Evolutionary conservation across 352 stramenopile species (phyloP).

Genomic region (Aphanomyces stellatus): DNA sequence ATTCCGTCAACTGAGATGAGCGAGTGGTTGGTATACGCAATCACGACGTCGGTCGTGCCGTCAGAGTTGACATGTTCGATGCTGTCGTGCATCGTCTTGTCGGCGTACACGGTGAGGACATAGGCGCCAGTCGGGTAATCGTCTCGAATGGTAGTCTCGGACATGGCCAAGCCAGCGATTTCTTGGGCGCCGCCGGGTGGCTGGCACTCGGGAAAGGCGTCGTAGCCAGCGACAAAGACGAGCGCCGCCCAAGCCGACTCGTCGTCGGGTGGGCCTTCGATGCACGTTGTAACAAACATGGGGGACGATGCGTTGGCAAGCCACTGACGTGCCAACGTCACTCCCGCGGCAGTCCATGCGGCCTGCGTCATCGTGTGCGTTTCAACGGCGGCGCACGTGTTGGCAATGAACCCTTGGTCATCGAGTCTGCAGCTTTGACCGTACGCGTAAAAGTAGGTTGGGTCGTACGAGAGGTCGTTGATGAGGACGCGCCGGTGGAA

Average conservation of each 20-base stretch:
- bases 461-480: not conserved
- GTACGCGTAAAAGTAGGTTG: not conserved
- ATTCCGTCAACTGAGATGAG: not conserved
- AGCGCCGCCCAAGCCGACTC: not conserved
- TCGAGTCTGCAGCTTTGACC: conserved; percentile 1
- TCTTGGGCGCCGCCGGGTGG: not conserved
- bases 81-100: not conserved
- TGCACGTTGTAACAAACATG: conserved; percentile 2
- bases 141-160: not conserved
- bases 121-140: conserved; percentile 4
- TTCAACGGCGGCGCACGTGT: not conserved
- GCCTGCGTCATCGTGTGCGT: not conserved
- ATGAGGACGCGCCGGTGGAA: not conserved
- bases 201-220: not conserved
- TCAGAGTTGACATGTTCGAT: not conserved
- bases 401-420: not conserved
- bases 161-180: conserved; percentile 1
- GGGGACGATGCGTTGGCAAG: not conserved
- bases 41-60: not conserved
- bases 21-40: not conserved
- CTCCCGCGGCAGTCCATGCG: not conserved
- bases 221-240: not conserved
- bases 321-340: not conserved
- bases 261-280: not conserved
- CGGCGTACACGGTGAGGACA: not conserved